Conservation (phyloP, 2,329 filamentous ascomycete species). For the Trichoderma breve region DNA sequence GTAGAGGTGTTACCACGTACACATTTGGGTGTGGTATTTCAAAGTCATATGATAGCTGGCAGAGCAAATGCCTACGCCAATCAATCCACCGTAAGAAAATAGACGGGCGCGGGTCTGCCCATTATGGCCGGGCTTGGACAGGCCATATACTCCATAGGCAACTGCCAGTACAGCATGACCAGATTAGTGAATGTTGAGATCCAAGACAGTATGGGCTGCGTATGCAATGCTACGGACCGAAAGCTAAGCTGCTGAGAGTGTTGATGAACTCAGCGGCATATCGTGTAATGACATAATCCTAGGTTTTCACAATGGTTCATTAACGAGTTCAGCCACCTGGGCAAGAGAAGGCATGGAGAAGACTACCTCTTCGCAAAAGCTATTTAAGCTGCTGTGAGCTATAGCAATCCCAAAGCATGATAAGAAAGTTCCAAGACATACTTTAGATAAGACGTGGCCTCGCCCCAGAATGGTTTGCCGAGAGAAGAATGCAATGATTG, state of each 20-base stretch:
- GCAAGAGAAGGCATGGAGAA: neutral
- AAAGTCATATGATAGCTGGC: conserved; percentile 36
- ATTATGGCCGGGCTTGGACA: conserved; percentile 26
- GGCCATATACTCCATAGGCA: conserved; percentile 39
- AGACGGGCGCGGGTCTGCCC: conserved; percentile 29
- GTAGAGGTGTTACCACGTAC: conserved; percentile 23
- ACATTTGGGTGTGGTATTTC: conserved; percentile 38
- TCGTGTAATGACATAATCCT: conserved; percentile 42
- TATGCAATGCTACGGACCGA: conserved; percentile 25
- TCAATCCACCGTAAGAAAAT: conserved; percentile 39
- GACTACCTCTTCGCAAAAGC: neutral
- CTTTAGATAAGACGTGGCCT: neutral
- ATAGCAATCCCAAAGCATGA: neutral
- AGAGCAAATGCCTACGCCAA: conserved; percentile 36
- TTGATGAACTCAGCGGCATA: conserved; percentile 47
- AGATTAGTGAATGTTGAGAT: neutral
- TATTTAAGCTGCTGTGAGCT: neutral
- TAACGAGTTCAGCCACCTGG: neutral
- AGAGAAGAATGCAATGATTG: neutral
- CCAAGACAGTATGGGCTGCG: neutral
- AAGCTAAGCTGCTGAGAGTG: conserved; percentile 42
- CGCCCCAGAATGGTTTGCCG: neutral
- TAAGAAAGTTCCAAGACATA: neutral
- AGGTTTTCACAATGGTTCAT: neutral
- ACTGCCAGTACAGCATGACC: conserved; percentile 29